Base-by-base conservation (phyloP, 345 rosid genomes). In the Sisymbrium altissimum region DNA sequence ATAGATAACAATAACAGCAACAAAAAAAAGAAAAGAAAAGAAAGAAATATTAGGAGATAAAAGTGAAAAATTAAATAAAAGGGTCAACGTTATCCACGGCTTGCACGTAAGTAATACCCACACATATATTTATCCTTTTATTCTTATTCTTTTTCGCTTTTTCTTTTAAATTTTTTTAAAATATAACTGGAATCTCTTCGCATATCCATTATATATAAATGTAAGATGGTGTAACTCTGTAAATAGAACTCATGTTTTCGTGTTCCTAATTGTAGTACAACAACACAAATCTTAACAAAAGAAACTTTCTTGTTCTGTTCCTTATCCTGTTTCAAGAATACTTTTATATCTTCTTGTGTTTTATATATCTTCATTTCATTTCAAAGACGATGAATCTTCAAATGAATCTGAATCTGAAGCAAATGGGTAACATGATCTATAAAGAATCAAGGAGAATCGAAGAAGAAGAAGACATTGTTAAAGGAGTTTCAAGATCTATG, bases 51-150 rank as follows among this genome's bases (percentile, higher is more conserved):
- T 64, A 44, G 11, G 36, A 70, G 71, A 64, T 69, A 55, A 69
- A 76, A 52, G 41, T 62, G 43, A 69, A 10, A n/a, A 25, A 53
- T 36, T 48, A 72, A 25, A 52, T 13, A 19, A 72, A 63, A 21
- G 72, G 70, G 77, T 70, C 80, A 79, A 80, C 81, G 45, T 73
- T 83, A 78, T 81, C 82, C 80, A 66, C 70, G 79, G 57, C 79
- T 76, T 66, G 55, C 78, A 56, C 71, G 72, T 59, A 71, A 77
- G 77, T 77, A 50, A 55, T 45, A 53, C 82, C 83, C 66, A 66
- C 80, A 68, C 80, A 61, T 36, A 66, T 71, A 50, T 48, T 49
- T 64, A 53, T 70, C 75, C 25, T 39, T 69, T 73, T 27, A 27
- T 27, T 27, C 29, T 53, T 56, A 4, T 8, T 36, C 12, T 33